Evolutionary conservation across 2,329 filamentous ascomycete species (phyloP).

Genomic region (Diplodia scrobiculata): DNA sequence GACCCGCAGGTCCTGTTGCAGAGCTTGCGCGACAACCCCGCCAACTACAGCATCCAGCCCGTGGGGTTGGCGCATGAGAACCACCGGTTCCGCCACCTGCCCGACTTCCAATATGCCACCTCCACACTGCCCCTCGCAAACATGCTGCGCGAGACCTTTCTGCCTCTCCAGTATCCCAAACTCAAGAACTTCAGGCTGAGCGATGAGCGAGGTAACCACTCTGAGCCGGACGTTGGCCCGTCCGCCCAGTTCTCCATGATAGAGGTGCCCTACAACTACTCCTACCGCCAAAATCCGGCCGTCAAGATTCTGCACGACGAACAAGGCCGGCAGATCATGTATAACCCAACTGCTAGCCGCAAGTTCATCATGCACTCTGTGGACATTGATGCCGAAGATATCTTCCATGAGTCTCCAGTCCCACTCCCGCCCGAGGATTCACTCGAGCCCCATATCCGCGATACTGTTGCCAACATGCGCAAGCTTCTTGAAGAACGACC

Average conservation of each 20-base stretch:
- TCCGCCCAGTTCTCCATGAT: slow-evolving; percentile 77
- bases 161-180: slow-evolving; percentile 66
- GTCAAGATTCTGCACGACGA: slow-evolving; percentile 64
- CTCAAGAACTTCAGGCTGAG: slow-evolving; percentile 63
- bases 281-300: slow-evolving; percentile 83
- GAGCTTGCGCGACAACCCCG: slow-evolving; percentile 70
- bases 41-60: slow-evolving; percentile 66
- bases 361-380: slow-evolving; percentile 63
- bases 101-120: slow-evolving; percentile 83
- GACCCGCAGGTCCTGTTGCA: slow-evolving; percentile 54
- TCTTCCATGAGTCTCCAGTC: slow-evolving; percentile 63
- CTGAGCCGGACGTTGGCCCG: slow-evolving; percentile 71
- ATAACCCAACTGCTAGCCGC: slow-evolving; percentile 50
- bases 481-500: slow-evolving; percentile 71
- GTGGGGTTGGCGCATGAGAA: slow-evolving; percentile 75
- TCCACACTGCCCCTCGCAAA: slow-evolving; percentile 68
- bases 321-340: slow-evolving; percentile 43
- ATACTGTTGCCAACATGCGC: slow-evolving; percentile 65
- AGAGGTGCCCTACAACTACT: slow-evolving; percentile 70
- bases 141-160: slow-evolving; percentile 69
- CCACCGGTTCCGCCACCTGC: slow-evolving; percentile 81
- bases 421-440: slow-evolving; percentile 55
- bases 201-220: slow-evolving; percentile 53
- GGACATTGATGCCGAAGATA: slow-evolving; percentile 62
- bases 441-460: slow-evolving; percentile 61